A percentile compares a stretch with the other conserved stretches of the same genome.
Conservation (phyloP, 2,329 filamentous ascomycete species). For the Diplodia mutila region DNA sequence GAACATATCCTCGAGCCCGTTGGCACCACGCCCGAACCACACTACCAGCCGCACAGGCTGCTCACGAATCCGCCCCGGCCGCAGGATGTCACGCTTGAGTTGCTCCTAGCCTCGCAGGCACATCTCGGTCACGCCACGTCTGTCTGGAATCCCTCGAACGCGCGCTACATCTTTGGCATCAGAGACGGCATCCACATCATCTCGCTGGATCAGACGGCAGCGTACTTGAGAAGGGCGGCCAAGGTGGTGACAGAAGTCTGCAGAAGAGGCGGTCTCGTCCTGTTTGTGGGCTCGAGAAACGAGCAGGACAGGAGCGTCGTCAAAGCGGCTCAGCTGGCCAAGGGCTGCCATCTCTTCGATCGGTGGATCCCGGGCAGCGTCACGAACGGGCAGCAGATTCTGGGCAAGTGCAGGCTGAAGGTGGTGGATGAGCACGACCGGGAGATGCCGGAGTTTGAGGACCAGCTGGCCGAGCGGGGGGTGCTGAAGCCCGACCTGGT, state of each 20-base stretch:
- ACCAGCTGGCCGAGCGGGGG: slow-evolving; percentile 64
- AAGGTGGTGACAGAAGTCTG: slow-evolving; percentile 88
- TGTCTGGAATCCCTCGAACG: slow-evolving; percentile 93
- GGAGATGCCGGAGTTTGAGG: slow-evolving; percentile 65
- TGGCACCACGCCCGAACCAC: slow-evolving; percentile 47
- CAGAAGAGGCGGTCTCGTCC: slow-evolving; percentile 77
- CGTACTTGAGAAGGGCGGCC: slow-evolving; percentile 89
- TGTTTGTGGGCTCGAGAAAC: slow-evolving; percentile 86
- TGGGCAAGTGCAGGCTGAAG: slow-evolving; percentile 69
- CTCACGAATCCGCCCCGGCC: slow-evolving; percentile 74
- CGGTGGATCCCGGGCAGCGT: slow-evolving; percentile 91
- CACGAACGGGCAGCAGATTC: slow-evolving; percentile 89
- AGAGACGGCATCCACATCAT: slow-evolving; percentile 91
- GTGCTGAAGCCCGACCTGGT: slow-evolving; percentile 86
- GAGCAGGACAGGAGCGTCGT: slow-evolving; percentile 83
- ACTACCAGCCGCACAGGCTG: slow-evolving; percentile 69
- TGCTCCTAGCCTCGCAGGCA: slow-evolving; percentile 62
- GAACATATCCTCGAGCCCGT: slow-evolving; percentile 42
- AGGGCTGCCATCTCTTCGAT: slow-evolving; percentile 85
- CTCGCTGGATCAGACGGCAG: slow-evolving; percentile 83
- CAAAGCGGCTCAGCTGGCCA: slow-evolving; percentile 74
- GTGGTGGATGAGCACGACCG: slow-evolving; percentile 78
- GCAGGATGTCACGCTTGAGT: slow-evolving; percentile 83
- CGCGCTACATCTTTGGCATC: slow-evolving; percentile 90
- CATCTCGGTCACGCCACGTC: slow-evolving; percentile 78